Percentiles rank a stretch among this genome's conserved stretches.
Conservation (phyloP, 2,329 filamentous ascomycete species). For the Colletotrichum nymphaeae region DNA sequence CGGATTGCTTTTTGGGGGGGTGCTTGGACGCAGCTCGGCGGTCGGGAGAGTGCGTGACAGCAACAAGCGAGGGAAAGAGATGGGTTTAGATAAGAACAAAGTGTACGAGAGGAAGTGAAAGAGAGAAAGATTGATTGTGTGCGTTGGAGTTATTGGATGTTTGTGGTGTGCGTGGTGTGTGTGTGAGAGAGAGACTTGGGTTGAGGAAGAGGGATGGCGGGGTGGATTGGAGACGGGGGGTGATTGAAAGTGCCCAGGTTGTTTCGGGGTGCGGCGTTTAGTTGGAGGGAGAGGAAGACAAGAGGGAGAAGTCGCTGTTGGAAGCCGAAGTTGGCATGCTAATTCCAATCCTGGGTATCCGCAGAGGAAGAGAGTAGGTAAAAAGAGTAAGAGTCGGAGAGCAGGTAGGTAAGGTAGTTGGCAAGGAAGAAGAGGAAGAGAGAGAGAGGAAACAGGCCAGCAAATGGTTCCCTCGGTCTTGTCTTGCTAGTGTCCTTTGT, state of each 20-base stretch:
- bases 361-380: neutral
- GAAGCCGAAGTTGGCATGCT: conserved; percentile 34
- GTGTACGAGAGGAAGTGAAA: neutral
- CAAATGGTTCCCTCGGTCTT: neutral
- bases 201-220: conserved; percentile 24
- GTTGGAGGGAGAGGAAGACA: conserved; percentile 17
- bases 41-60: conserved; percentile 13
- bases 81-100: neutral
- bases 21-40: conserved; percentile 33
- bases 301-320: conserved; percentile 30
- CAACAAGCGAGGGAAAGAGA: conserved; percentile 36
- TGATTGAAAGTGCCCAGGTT: neutral
- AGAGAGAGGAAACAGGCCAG: neutral
- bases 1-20: conserved; percentile 35
- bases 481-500: neutral
- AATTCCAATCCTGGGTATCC: conserved; percentile 12
- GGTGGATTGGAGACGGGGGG: conserved; percentile 32
- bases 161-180: neutral
- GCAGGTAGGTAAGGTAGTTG: no score
- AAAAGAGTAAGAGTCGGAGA: neutral
- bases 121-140: neutral
- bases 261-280: conserved; percentile 32
- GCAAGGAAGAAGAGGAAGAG: no score
- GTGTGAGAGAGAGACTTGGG: neutral
- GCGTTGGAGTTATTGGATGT: neutral